Evolutionary conservation across 2,329 filamentous ascomycete species (phyloP).

Genomic region (Lecanicillium sp.): DNA sequence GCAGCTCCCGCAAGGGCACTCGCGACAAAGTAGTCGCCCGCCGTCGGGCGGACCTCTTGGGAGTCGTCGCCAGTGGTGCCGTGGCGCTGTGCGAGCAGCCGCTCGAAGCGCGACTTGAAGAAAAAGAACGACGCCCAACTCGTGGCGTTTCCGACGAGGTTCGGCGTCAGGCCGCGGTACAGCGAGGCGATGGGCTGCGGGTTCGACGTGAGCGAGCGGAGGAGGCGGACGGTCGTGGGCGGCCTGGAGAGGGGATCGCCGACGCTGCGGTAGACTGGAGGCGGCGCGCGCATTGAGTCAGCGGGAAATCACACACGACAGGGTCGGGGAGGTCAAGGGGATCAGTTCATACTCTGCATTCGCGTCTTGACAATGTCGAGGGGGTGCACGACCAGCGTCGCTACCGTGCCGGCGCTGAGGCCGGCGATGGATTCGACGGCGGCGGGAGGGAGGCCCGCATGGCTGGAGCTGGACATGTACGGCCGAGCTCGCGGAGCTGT

Average conservation of each 20-base stretch:
- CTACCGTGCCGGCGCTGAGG: slow-evolving; percentile 78
- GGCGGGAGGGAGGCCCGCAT: slow-evolving; percentile 65
- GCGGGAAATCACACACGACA: background rate
- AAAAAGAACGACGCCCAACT: slow-evolving; percentile 94
- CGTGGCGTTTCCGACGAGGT: slow-evolving; percentile 82
- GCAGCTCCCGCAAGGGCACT: slow-evolving; percentile 65
- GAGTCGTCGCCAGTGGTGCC: background rate
- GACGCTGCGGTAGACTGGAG: slow-evolving; percentile 45
- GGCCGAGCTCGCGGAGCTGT: slow-evolving; percentile 11
- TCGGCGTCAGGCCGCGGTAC: slow-evolving; percentile 85
- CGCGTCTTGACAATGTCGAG: slow-evolving; percentile 96
- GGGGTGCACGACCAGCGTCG: slow-evolving; percentile 83
- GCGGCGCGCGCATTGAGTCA: too few relatives aligned
- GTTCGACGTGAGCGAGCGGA: slow-evolving; percentile 42
- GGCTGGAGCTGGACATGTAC: slow-evolving; percentile 42
- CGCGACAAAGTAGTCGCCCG: slow-evolving; percentile 73
- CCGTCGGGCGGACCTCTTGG: slow-evolving; percentile 30
- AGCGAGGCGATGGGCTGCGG: slow-evolving; percentile 61
- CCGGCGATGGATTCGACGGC: slow-evolving; percentile 84
- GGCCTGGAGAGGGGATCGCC: slow-evolving; percentile 29
- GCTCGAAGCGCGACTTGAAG: slow-evolving; percentile 55
- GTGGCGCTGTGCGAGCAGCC: slow-evolving; percentile 30
- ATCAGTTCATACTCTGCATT: slow-evolving; percentile 63
- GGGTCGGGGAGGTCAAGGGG: background rate
- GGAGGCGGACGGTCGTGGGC: slow-evolving; percentile 45